Percentiles rank a stretch among this genome's conserved stretches.
These are phyloP conservation scores for Paramecium sexaurelia DNA, from an alignment of 73 alveolate genomes.

Conservation along the genomic window DNA sequence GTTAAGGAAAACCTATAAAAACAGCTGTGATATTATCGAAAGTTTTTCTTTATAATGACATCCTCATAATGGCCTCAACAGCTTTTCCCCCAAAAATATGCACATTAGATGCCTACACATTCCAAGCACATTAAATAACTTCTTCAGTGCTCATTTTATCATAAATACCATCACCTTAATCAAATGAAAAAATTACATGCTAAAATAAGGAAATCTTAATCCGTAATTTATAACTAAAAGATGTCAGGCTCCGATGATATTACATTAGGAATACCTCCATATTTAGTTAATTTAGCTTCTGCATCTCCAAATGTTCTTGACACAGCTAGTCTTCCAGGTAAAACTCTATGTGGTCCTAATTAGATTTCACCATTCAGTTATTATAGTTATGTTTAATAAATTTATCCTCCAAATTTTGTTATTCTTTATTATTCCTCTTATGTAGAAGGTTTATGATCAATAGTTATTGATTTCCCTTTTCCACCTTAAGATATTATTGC, in stretches of 20 bases:
- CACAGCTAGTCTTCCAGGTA: constrained; percentile 92
- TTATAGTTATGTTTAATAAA: constrained; percentile 82
- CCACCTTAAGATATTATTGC: constrained; percentile 75
- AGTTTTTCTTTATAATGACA: constrained; percentile 86
- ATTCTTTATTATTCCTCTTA: constrained; percentile 76
- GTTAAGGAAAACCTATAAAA: constrained; percentile 72
- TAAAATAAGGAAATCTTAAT: constrained; percentile 78
- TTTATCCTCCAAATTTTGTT: constrained; percentile 89
- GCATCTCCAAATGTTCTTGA: constrained; percentile 94
- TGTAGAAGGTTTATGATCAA: constrained; percentile 85
- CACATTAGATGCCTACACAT: constrained; percentile 61
- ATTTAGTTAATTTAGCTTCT: constrained; percentile 87
- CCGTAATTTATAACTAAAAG: constrained; percentile 80
- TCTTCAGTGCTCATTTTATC: constrained; percentile 82
- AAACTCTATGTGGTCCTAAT: constrained; percentile 86
- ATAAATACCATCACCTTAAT: constrained; percentile 81
- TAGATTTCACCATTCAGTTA: constrained; percentile 32
- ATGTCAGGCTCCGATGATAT: constrained; percentile 87
- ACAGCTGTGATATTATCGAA: constrained; percentile 83
- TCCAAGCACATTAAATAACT: constrained; percentile 77
- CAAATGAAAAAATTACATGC: constrained; percentile 74
- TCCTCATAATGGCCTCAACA: constrained; percentile 91
- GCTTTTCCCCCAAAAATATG: constrained; percentile 94
- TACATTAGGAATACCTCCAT: constrained; percentile 96
- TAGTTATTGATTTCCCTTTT: constrained; percentile 72